Base-by-base conservation (phyloP, 1,139 yeast genomes). In the Lizanozyma gosingica region DNA sequence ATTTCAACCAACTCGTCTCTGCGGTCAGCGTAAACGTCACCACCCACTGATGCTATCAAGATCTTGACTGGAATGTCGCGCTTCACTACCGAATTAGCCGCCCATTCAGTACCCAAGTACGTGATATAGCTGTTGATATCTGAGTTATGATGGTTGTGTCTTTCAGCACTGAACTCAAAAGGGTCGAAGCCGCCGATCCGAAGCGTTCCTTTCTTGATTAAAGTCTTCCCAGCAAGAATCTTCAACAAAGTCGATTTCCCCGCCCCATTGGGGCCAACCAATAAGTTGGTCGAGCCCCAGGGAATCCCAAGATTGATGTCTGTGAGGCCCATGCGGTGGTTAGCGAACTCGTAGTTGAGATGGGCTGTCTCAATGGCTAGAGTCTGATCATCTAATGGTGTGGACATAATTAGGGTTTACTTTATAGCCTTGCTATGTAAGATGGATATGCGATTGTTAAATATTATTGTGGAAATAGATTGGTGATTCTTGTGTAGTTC, bases 81-180 rank as follows among this genome's bases (percentile, higher is more conserved):
- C 52, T 90, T 80, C 2, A 90, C 94, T 38, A 88, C 80, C 16
- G 90, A 86, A 62, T 88, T 92, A 40, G 85, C 78, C 4, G 96
- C 96, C 98, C 98, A 92, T 57, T 92, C 98, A 0, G 97, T 92
- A 3, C 98, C 98, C 38, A 92, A 65, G 57, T 92, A 92, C 0
- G 96, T 85, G 42, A 69, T 67, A 44, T 62, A 61, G 46, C 59
- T 63, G 50, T 70, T 70, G 45, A 69, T 69, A 47, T 70, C 74
- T 8, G 73, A 60, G 47, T 70, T 69, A 43, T 62, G 63, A 40
- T 65, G 65, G 35, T 54, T 52, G 43, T 60, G 59, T 18, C 73
- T 52, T 37, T 56, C 53, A 18, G 54, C 52, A n/a, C 88, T 76
- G 37, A 83, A 83, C 39, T 71, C 77, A 62, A 92, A 92, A 1